These are phyloP conservation scores for Heimioporus sp. DNA, from an alignment of 768 basidiomycete species.

Conservation along the genomic window DNA sequence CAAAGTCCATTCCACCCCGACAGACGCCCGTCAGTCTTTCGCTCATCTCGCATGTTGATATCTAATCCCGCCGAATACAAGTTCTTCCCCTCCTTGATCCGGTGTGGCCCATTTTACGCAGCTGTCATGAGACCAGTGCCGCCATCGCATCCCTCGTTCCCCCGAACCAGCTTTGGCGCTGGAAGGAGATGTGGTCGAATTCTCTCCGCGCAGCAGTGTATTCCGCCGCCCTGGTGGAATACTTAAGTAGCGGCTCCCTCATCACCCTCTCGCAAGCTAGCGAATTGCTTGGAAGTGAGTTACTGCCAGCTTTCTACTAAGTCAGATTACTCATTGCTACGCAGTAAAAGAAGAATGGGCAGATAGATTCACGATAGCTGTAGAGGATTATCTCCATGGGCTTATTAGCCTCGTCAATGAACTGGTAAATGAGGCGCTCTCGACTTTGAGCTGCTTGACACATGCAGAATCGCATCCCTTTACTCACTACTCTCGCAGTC, in stretches of 20 bases:
- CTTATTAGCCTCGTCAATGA: conserved; percentile 79
- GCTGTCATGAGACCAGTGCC: conserved; percentile 49
- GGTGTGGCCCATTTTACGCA: conserved; percentile 52
- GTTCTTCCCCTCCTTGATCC: conserved; percentile 60
- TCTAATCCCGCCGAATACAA: conserved; percentile 28
- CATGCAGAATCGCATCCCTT: not conserved
- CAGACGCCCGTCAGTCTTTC: conserved; percentile 48
- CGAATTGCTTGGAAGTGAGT: conserved; percentile 66
- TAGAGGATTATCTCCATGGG: conserved; percentile 82
- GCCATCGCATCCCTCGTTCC: conserved; percentile 62
- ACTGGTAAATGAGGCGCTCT: conserved; percentile 47
- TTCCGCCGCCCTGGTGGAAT: conserved; percentile 62
- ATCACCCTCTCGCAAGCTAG: conserved; percentile 52
- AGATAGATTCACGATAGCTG: conserved; percentile 58
- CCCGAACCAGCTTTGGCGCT: conserved; percentile 74
- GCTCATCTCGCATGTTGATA: conserved; percentile 5
- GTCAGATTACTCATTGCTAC: conserved; percentile 4
- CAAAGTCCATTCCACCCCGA: conserved; percentile 75
- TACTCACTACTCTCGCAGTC: conserved; percentile 45
- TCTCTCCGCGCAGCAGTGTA: conserved; percentile 68
- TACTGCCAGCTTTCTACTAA: conserved; percentile 1
- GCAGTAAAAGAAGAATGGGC: conserved; percentile 71
- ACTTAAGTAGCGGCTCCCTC: conserved; percentile 56
- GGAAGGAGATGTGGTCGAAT: conserved; percentile 82
- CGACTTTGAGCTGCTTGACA: not conserved